Evolutionary conservation across 106 monocot genomes (phyloP), one percentile per base, ranked within the genome.

Genomic region (Triglochin maritima): DNA sequence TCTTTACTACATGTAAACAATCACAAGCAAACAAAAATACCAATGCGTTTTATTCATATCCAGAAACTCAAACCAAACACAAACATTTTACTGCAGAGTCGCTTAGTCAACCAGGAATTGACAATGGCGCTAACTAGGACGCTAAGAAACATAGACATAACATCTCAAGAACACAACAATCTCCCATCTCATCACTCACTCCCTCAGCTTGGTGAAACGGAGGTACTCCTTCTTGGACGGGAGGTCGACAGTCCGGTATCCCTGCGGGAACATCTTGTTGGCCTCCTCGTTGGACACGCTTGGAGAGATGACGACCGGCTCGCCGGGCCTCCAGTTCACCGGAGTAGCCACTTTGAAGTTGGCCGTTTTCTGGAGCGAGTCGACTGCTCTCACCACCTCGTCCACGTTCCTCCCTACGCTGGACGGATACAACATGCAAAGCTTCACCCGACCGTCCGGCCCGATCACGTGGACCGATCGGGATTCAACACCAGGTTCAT

Each of bases 211-310:
- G 50, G 84, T 77, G 73, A 91, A 86, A 5, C 90, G 87, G 11
- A 91, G 90, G 76, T 91, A 91, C 7, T 74, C 72, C 76, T 91
- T 91, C 75, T 84, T 80, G 46, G 90, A 91, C 1, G 90, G 90
- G 12, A 92, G 82, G 44, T 84, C 78, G 3, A 64, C 74, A 14
- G 80, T 81, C 68, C 80, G 61, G 69, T 61, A 92, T 1, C 85
- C 87, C 66, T 81, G 71, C 2, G 84, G 91, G 79, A 92, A 87
- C 76, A 80, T 59, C 78, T 77, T 78, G 69, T 72, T 64, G 6
- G 87, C 91, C 73, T 87, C 84, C 46, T 82, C 92, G 53, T 72
- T 79, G 44, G 81, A 72, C 57, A 87, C 82, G 49, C 65, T 63
- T 0, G 92, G 75, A 45, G 82, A 63, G 62, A 92, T 85, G 46